phyloP scores from a whole-genome alignment of 208 protist genomes.

The Tritrichomonas musculus region DNA sequence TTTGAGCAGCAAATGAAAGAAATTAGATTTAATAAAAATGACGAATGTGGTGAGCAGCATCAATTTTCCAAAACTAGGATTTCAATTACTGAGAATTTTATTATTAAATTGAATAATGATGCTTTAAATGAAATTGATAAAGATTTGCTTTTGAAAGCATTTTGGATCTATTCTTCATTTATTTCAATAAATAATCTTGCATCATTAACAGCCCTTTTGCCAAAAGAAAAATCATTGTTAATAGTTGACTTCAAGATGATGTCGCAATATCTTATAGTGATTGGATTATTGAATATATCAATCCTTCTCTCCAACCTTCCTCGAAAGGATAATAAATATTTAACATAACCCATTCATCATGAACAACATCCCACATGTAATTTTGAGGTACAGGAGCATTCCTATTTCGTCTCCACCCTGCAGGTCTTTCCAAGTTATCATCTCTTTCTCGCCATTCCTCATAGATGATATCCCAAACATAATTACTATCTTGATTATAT shows the following conservation, averaged over 20 bases:
- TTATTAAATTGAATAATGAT: neutral
- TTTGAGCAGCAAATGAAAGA: neutral
- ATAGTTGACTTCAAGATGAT: neutral
- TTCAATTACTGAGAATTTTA: neutral
- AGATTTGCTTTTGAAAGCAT: neutral
- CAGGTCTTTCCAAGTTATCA: too few relatives aligned
- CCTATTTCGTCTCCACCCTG: too few relatives aligned
- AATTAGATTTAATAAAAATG: neutral
- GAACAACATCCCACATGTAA: too few relatives aligned
- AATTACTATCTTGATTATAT: too few relatives aligned
- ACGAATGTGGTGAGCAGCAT: neutral
- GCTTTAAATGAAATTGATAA: neutral
- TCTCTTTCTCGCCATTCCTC: too few relatives aligned
- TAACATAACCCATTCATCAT: too few relatives aligned
- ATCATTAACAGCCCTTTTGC: neutral
- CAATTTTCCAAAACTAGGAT: neutral
- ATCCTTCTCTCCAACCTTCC: too few relatives aligned
- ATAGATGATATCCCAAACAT: too few relatives aligned
- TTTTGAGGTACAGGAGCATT: too few relatives aligned
- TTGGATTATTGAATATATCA: too few relatives aligned
- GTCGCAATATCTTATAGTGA: neutral
- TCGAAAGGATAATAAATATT: too few relatives aligned
- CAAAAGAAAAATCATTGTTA: neutral
- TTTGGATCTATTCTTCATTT: neutral
- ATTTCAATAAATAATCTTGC: neutral